These are phyloP conservation scores for Exophiala lecanii-corni DNA, from an alignment of 2,329 filamentous ascomycete genomes.

Conservation along the genomic window DNA sequence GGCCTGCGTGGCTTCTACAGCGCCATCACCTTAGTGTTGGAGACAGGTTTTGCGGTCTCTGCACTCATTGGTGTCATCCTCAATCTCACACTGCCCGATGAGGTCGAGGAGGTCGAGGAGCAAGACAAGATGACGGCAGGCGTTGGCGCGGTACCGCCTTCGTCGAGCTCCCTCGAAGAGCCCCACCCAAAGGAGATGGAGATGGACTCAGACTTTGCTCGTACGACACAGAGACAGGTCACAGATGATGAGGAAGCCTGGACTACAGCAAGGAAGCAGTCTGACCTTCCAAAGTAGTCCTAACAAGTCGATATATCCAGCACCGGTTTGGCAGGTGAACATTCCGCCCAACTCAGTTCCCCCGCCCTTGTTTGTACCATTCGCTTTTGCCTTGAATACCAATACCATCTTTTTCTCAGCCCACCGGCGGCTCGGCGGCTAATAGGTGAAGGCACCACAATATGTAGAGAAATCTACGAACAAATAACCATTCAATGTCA, in stretches of 20 bases:
- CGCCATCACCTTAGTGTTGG: slow-evolving; percentile 61
- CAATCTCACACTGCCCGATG: slow-evolving; percentile 70
- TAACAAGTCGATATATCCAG: no score
- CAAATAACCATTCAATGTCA: no score
- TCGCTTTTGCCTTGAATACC: no score
- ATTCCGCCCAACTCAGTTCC: no score
- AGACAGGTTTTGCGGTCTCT: slow-evolving; percentile 58
- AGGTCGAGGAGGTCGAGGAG: slow-evolving; percentile 61
- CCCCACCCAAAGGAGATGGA: not conserved
- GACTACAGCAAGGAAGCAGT: not conserved
- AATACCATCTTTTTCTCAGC: no score
- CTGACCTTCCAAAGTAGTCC: no score
- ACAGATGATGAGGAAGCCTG: not conserved
- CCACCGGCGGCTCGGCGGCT: no score
- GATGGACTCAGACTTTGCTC: not conserved
- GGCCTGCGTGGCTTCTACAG: slow-evolving; percentile 57
- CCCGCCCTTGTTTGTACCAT: no score
- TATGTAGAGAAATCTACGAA: no score
- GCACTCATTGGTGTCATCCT: slow-evolving; percentile 68
- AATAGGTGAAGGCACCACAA: no score
- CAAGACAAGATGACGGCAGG: slow-evolving; percentile 15
- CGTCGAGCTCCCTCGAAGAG: not conserved
- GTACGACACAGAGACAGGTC: not conserved
- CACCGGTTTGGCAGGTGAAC: no score
- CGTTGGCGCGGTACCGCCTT: not conserved